Evolutionary conservation across 495 filamentous ascomycete genomes (phyloP).

Genomic region (Clavariopsis aquatica): DNA sequence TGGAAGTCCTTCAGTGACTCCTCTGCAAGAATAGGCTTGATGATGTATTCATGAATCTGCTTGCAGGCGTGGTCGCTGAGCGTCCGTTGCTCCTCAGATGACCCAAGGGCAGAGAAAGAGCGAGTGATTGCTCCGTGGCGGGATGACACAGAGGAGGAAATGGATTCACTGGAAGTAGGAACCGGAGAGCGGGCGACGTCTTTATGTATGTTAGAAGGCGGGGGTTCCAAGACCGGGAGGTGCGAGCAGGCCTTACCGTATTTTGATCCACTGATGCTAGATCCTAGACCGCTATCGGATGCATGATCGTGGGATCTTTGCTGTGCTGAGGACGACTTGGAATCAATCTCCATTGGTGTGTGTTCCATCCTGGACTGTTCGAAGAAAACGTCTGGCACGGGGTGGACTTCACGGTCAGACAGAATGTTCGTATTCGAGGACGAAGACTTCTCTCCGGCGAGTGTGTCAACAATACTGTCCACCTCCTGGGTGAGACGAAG

Average conservation of each 20-base stretch:
- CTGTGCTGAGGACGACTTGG: constrained; percentile 26
- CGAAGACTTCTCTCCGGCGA: constrained; percentile 38
- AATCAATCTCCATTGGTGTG: constrained; percentile 43
- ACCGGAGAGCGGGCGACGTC: constrained; percentile 27
- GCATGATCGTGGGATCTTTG: constrained; percentile 56
- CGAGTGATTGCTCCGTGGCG: constrained; percentile 50
- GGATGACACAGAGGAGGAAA: constrained; percentile 32
- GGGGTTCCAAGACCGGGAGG: not conserved
- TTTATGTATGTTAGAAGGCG: constrained; percentile 37
- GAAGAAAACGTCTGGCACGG: constrained; percentile 44
- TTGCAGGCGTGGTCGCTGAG: constrained; percentile 55
- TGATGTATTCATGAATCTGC: constrained; percentile 59
- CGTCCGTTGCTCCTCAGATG: constrained; percentile 45
- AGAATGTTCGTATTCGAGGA: constrained; percentile 39
- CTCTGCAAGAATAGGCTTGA: constrained; percentile 59
- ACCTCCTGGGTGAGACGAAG: constrained; percentile 8
- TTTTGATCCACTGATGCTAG: constrained; percentile 53
- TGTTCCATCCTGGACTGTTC: constrained; percentile 39
- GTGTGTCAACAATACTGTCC: constrained; percentile 41
- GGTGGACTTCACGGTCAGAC: constrained; percentile 46
- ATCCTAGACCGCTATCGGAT: constrained; percentile 65
- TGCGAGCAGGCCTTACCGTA: constrained; percentile 36
- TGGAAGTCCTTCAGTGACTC: constrained; percentile 72
- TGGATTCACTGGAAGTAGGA: constrained; percentile 36
- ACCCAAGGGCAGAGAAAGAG: constrained; percentile 44